Conservation (phyloP, 2,329 filamentous ascomycete species). For the Fusarium pseudonygamai region DNA sequence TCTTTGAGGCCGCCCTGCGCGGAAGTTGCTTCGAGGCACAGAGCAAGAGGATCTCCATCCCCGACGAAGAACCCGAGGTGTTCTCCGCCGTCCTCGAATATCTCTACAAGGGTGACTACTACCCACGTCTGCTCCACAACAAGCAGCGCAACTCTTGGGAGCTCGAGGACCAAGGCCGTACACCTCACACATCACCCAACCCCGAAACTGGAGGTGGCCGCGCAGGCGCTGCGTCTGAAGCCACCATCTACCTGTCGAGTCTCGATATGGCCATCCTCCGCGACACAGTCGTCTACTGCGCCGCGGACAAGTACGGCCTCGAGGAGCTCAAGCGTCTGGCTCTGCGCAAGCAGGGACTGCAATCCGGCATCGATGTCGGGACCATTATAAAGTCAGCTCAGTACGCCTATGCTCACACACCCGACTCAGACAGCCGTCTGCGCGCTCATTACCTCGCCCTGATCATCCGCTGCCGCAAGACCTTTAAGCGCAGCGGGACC, state of each 20-base stretch:
- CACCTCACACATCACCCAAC: slow-evolving; percentile 63
- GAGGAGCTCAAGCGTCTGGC: slow-evolving; percentile 92
- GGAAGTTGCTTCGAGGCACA: slow-evolving; percentile 77
- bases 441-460: slow-evolving; percentile 97
- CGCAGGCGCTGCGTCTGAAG: slow-evolving; percentile 59
- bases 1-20: slow-evolving; percentile 78
- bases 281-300: slow-evolving; percentile 95
- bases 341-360: slow-evolving; percentile 93
- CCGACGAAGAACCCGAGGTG: slow-evolving; percentile 85
- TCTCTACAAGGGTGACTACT: slow-evolving; percentile 97
- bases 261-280: slow-evolving; percentile 81
- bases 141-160: slow-evolving; percentile 88
- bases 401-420: slow-evolving; percentile 95
- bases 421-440: slow-evolving; percentile 89
- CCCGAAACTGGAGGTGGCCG: slow-evolving; percentile 57
- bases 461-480: slow-evolving; percentile 96
- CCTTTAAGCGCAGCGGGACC: slow-evolving; percentile 97
- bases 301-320: slow-evolving; percentile 88
- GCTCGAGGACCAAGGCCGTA: slow-evolving; percentile 73
- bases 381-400: slow-evolving; percentile 92
- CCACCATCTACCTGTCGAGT: slow-evolving; percentile 75
- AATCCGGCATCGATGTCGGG: slow-evolving; percentile 89
- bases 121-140: slow-evolving; percentile 87
- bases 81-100: slow-evolving; percentile 96
- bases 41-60: slow-evolving; percentile 81